Evolutionary conservation across 306 rosid genomes (phyloP), one percentile per base, ranked within the genome.

Genomic region (Arachis stenosperma): DNA sequence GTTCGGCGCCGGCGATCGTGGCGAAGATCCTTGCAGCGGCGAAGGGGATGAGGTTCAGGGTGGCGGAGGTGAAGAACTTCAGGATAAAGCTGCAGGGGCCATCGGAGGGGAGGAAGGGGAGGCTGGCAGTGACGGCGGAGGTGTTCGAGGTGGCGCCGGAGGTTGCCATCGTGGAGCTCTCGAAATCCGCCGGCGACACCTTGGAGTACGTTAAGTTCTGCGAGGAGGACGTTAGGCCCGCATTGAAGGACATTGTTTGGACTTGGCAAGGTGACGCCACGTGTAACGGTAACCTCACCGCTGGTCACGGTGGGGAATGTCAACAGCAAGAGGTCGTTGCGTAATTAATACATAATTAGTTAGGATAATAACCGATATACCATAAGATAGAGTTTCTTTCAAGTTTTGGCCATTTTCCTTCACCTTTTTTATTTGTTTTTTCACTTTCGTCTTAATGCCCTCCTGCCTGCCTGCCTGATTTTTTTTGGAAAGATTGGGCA

Each of bases 191-290:
- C 76, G 96, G 97, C 13, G 96, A 91, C 42, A 84, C 88, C 1
- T 53, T 91, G 82, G 97, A 91, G 77, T 91, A 87, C 57, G 79
- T 71, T 0, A 87, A 80, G 84, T 89, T 91, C 14, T 91, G 86
- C 50, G 91, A 87, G 8, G 88, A 87, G 15, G 88, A 80, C 30
- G 87, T 91, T 15, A 75, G 97, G 82, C 85, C 97, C 7, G 87
- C 88, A 5, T 43, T 91, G 81, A 87, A 86, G 74, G 97, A 91
- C 83, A 86, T 91, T 12, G 97, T 91, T 6, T 91, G 96, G 97
- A 86, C 90, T 33, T 91, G 97, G 97, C 90, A 89, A 76, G 96
- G 92, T 15, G 96, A 88, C 67, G 66, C 62, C 36, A 62, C 48
- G 50, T 53, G 81, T 46, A 52, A 74, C 40, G 22, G 61, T 39